Percentiles rank a stretch among this genome's conserved stretches.
These are phyloP conservation scores for Pleurostoma richardsiae DNA, from an alignment of 2,329 filamentous ascomycete genomes.

Conservation along the genomic window DNA sequence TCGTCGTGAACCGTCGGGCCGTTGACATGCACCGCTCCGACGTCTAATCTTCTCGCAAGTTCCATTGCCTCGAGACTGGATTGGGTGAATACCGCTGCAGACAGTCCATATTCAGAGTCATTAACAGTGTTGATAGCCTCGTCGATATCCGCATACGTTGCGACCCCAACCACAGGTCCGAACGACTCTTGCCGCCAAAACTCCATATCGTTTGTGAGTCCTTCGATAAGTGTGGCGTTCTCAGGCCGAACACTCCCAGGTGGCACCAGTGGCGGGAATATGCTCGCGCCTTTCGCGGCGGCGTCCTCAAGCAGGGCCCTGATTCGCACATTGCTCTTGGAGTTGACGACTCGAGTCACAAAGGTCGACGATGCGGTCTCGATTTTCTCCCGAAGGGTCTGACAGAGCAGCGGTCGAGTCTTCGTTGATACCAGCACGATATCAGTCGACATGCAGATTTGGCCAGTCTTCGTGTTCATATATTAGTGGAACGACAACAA, in stretches of 20 bases:
- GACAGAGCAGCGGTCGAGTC: background rate
- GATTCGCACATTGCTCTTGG: background rate
- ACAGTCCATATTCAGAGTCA: background rate
- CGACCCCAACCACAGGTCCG: background rate
- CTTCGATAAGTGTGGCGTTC: no score
- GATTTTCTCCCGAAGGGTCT: no score
- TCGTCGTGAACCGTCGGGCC: background rate
- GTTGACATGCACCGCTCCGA: background rate
- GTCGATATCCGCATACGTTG: background rate
- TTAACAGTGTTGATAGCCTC: background rate
- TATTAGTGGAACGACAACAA: no score
- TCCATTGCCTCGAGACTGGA: background rate
- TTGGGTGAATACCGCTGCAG: background rate
- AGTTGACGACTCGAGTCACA: background rate
- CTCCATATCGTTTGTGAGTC: background rate
- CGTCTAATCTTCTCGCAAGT: background rate
- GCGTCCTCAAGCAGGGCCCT: background rate
- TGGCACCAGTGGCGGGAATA: background rate
- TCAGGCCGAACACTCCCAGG: no score
- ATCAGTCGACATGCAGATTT: conserved; percentile 3
- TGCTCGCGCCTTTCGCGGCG: background rate
- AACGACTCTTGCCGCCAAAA: background rate
- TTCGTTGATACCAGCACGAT: background rate
- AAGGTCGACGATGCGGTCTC: no score
- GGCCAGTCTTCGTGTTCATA: conserved; percentile 1